phyloP scores from a whole-genome alignment of 1,139 yeast genomes.

The Magnusiomyces tetraspermus region DNA sequence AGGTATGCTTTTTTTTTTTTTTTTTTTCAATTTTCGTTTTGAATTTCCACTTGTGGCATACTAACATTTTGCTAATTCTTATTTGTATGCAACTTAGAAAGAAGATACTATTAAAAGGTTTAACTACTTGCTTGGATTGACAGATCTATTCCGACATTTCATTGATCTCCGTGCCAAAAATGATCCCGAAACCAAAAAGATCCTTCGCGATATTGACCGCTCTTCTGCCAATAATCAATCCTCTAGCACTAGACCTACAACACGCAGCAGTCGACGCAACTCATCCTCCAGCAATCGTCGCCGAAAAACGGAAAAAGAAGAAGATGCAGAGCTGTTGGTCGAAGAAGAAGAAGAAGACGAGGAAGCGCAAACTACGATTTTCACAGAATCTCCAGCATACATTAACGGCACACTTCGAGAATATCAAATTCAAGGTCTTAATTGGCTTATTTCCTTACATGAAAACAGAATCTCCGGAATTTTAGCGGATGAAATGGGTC shows the following conservation, averaged over 20 bases:
- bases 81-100: constrained; percentile 23
- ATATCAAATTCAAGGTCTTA: constrained; percentile 82
- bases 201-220: constrained; percentile 46
- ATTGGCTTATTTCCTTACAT: constrained; percentile 78
- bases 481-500: constrained; percentile 96
- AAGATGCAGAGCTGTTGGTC: constrained; percentile 77
- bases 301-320: constrained; percentile 52
- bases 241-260: not conserved
- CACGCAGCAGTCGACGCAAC: constrained; percentile 16
- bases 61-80: not conserved
- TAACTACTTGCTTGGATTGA: constrained; percentile 69
- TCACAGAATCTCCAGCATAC: constrained; percentile 75
- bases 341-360: constrained; percentile 57
- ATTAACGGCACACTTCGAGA: constrained; percentile 33
- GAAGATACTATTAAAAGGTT: constrained; percentile 47
- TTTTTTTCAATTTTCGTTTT: not conserved
- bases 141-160: constrained; percentile 83
- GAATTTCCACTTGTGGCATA: not conserved
- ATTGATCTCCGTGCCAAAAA: constrained; percentile 73
- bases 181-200: constrained; percentile 58
- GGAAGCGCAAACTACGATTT: constrained; percentile 41
- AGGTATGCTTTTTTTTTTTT: constrained; percentile 7
- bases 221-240: constrained; percentile 1
- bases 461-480: constrained; percentile 85
- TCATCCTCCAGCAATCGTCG: constrained; percentile 22